Evolutionary conservation across 2,329 filamentous ascomycete genomes (phyloP), one percentile per base, ranked within the genome.

Genomic region (Aspergillus aculeatus): DNA sequence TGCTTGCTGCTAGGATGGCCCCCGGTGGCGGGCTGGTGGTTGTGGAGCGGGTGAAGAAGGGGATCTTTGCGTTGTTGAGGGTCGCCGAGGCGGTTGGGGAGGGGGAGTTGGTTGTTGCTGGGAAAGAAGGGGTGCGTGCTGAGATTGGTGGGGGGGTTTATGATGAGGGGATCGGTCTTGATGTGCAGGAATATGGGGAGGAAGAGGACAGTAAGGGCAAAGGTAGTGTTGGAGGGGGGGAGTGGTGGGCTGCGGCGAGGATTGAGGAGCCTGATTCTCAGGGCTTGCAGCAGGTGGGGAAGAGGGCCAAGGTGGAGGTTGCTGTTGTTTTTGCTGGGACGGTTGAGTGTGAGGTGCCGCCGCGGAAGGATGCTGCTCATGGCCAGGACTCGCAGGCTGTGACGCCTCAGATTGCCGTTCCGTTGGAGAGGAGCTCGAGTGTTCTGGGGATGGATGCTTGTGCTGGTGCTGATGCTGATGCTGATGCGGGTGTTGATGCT

Each of bases 61-160:
- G 72, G 2, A 68, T 79, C 44, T 79, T 77, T 60, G 72, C 77
- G n/a, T 65, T 79, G 32, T 74, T 67, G 24, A 70, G 71, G 41
- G 66, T 79, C 48, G 71, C 64, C 7, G 62, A 62, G 16, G 70
- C 66, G 54, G 69, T 79, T 6, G 68, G 71, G 47, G 76, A 78
- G 60, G 73, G 74, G 2, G 74, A 78, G 62, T 54, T 79, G 5
- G 53, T 72, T n/a, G 74, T 74, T 63, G 74, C 73, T 31, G 32
- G 21, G 3, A 44, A n/a, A 1, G 41, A 54, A 9, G 48, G 32
- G 32, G 32, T 16, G 32, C 32, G 32, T 12, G 32, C 32, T 35
- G 32, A 16, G 11, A 3, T 16, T 35, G 32, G 32, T 10, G 12
- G 12, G 32, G 32, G 29, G 4, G 14, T 44, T 19, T 44, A 9